Conservation (phyloP, 768 basidiomycete species). For the Pleurotus giganteus region DNA sequence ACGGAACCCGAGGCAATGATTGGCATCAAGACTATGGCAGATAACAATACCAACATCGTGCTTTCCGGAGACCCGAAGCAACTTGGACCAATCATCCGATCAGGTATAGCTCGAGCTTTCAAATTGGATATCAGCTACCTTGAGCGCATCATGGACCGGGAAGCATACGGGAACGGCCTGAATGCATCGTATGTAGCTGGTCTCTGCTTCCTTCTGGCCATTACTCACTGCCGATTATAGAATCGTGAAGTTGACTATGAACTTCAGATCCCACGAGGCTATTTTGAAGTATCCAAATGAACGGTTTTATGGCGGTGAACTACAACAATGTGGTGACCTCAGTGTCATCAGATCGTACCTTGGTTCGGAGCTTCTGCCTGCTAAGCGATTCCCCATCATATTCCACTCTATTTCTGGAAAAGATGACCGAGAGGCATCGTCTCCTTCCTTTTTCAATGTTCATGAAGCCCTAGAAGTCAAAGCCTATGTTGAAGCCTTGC, state of each 20-base stretch:
- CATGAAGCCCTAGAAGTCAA: conserved; percentile 56
- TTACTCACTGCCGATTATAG: conserved; percentile 29
- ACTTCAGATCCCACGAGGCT: conserved; percentile 61
- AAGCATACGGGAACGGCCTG: conserved; percentile 33
- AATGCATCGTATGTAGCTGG: background rate
- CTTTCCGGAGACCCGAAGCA: conserved; percentile 73
- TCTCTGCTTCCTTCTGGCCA: background rate
- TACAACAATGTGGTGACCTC: conserved; percentile 44
- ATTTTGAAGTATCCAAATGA: conserved; percentile 65
- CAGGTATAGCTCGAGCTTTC: conserved; percentile 50
- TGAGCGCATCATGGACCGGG: conserved; percentile 54
- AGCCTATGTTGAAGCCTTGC: conserved; percentile 40
- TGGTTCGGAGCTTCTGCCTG: conserved; percentile 37
- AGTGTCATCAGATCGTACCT: conserved; percentile 38
- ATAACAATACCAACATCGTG: conserved; percentile 51
- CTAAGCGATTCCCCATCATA: conserved; percentile 53
- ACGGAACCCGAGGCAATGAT: conserved; percentile 68
- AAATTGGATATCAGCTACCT: conserved; percentile 61
- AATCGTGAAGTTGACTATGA: conserved; percentile 60
- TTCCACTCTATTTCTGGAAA: conserved; percentile 61
- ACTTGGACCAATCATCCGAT: conserved; percentile 66
- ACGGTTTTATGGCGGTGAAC: conserved; percentile 54
- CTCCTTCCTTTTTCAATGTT: conserved; percentile 72
- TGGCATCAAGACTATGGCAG: conserved; percentile 58
- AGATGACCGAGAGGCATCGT: conserved; percentile 63